phyloP scores from a whole-genome alignment of 441 rosid species.

The Croton laevigatus region DNA sequence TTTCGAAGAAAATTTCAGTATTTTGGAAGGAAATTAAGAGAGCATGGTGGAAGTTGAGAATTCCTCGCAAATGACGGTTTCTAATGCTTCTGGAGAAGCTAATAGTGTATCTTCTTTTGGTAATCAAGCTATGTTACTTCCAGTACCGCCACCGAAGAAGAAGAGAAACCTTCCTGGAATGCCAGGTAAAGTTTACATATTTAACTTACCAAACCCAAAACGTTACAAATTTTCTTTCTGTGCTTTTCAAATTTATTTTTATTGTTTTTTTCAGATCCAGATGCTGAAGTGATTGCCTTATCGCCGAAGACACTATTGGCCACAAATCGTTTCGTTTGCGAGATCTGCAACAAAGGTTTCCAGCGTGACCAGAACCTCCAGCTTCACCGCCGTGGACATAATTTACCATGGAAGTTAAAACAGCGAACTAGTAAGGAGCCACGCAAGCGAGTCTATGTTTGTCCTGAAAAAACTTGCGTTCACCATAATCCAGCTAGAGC shows the following conservation, averaged over 20 bases:
- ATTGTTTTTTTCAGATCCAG: slow-evolving; percentile 51
- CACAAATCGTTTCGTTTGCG: slow-evolving; percentile 65
- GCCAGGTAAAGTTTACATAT: slow-evolving; percentile 44
- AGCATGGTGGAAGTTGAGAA: slow-evolving; percentile 38
- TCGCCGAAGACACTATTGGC: slow-evolving; percentile 61
- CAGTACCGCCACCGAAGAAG: slow-evolving; percentile 42
- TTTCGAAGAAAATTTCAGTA: background rate
- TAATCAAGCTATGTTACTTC: slow-evolving; percentile 24
- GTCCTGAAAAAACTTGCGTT: slow-evolving; percentile 64
- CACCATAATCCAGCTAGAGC: slow-evolving; percentile 67
- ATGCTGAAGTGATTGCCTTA: slow-evolving; percentile 60
- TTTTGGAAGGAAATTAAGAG: background rate
- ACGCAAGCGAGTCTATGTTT: slow-evolving; percentile 59
- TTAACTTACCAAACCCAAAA: background rate
- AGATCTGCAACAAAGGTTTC: slow-evolving; percentile 76
- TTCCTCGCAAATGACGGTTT: slow-evolving; percentile 36
- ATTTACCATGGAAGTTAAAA: slow-evolving; percentile 71
- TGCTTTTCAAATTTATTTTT: background rate
- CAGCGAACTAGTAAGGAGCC: slow-evolving; percentile 52
- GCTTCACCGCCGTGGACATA: slow-evolving; percentile 84
- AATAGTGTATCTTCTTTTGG: slow-evolving; percentile 25
- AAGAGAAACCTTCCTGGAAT: slow-evolving; percentile 75
- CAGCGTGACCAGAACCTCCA: slow-evolving; percentile 77
- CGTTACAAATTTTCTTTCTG: background rate
- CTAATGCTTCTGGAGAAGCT: slow-evolving; percentile 42